Evolutionary conservation across 1,139 yeast genomes (phyloP), one percentile per base, ranked within the genome.

Genomic region (Arxiozyma heterogenica): DNA sequence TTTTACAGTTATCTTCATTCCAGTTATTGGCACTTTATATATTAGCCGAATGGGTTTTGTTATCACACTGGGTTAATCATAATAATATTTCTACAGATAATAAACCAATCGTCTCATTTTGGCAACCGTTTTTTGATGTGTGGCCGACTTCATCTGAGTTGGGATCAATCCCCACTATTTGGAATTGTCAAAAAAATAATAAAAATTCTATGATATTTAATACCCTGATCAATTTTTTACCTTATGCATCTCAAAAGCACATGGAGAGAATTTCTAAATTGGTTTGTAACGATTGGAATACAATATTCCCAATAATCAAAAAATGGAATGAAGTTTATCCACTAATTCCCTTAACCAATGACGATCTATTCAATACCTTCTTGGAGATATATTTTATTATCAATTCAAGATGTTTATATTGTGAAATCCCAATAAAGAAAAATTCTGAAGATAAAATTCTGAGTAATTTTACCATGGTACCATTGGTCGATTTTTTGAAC

Each of bases 391-490:
- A 96, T 95, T 75, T 87, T 61, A 83, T 93, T 64, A 86, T 91
- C 51, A 93, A 93, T 66, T 86, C 97, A 1, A 84, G 98, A 71
- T 91, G 98, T 66, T 73, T 93, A 15, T 91, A 88, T 67, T 84
- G 86, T 84, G 77, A 79, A 6, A 70, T 88, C 2, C 83, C 87
- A 0, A 75, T 77, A 51, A 75, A 79, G 49, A 71, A 73, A 51
- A 70, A 64, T 48, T 21, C 25, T 15, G 44, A 45, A 8, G 71
- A 55, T 51, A 77, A 62, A 22, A 48, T 25, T 1, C 52, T 54
- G 17, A 90, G 86, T 61, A 86, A 88, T 64, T 84, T 90, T 70
- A 88, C 98, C 1, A 73, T 93, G 81, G 97, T 94, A 0, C 98
- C 98, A 0, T 84, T 75, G 59, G 91, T 91, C 17, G 98, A 93